Evolutionary conservation across 345 rosid genomes (phyloP).

Genomic region (Carallia brachiata): DNA sequence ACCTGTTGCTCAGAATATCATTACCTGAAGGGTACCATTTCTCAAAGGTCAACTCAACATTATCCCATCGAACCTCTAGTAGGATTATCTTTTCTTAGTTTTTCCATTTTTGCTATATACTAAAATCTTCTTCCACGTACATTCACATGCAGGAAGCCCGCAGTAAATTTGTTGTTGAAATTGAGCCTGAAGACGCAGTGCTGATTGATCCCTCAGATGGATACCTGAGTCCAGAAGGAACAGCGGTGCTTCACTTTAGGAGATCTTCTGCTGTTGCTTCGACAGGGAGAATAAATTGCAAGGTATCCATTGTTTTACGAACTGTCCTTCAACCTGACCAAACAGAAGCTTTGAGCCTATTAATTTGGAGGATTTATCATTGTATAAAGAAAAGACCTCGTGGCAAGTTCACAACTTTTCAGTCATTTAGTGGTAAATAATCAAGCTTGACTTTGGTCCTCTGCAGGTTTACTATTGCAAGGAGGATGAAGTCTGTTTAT

Average conservation of each 20-base stretch:
- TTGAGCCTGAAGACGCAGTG: slow-evolving; percentile 65
- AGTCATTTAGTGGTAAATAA: not conserved
- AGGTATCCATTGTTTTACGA: slow-evolving; percentile 40
- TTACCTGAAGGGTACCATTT: slow-evolving; percentile 78
- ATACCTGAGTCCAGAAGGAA: slow-evolving; percentile 68
- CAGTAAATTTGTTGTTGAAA: slow-evolving; percentile 65
- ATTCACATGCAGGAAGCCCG: slow-evolving; percentile 63
- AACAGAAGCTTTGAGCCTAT: not conserved
- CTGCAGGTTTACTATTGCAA: slow-evolving; percentile 80
- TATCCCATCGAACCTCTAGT: not conserved
- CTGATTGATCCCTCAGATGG: slow-evolving; percentile 64
- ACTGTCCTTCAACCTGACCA: not conserved
- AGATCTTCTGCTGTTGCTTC: slow-evolving; percentile 57
- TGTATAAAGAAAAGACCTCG: not conserved
- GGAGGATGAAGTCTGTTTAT: slow-evolving; percentile 92
- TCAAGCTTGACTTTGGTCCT: not conserved
- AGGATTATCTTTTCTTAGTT: not conserved
- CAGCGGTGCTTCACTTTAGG: slow-evolving; percentile 50
- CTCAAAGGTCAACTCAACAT: slow-evolving; percentile 59
- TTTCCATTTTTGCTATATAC: not conserved
- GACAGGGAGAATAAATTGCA: slow-evolving; percentile 70
- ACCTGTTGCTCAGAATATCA: slow-evolving; percentile 59
- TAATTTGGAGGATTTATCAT: not conserved
- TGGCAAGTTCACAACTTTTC: not conserved
- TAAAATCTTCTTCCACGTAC: not conserved